These are phyloP conservation scores for Trichophyton benhamiae DNA, from an alignment of 2,329 filamentous ascomycete species.

Conservation along the genomic window DNA sequence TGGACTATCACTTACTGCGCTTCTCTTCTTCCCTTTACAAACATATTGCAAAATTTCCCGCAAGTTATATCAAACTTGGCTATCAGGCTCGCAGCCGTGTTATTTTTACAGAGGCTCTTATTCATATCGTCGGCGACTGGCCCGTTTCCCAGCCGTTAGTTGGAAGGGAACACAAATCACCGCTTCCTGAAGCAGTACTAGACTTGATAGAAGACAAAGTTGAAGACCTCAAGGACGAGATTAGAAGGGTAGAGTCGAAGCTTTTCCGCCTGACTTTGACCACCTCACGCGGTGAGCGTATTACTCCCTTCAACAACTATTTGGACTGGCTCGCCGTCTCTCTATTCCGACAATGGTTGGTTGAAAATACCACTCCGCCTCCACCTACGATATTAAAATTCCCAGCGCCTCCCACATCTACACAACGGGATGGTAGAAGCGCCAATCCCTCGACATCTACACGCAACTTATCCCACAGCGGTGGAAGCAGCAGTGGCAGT, in stretches of 20 bases:
- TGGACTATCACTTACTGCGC: slow-evolving; percentile 86
- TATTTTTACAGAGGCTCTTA: slow-evolving; percentile 75
- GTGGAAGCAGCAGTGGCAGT: slow-evolving; percentile 10
- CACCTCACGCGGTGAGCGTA: slow-evolving; percentile 67
- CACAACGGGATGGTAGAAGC: slow-evolving; percentile 11
- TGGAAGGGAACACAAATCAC: slow-evolving; percentile 40
- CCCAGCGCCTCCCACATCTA: background rate
- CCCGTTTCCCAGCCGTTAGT: slow-evolving; percentile 67
- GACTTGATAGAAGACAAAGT: slow-evolving; percentile 92
- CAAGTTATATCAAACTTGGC: slow-evolving; percentile 79
- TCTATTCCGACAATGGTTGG: slow-evolving; percentile 84
- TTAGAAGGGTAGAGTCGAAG: slow-evolving; percentile 64
- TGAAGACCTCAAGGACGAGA: slow-evolving; percentile 74
- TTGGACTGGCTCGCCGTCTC: slow-evolving; percentile 82
- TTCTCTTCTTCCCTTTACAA: slow-evolving; percentile 89
- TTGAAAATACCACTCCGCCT: slow-evolving; percentile 72
- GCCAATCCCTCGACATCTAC: background rate
- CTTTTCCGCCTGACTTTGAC: slow-evolving; percentile 71
- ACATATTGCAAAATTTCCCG: slow-evolving; percentile 91
- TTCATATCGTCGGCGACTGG: slow-evolving; percentile 93
- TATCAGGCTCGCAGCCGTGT: slow-evolving; percentile 73
- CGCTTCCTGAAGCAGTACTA: slow-evolving; percentile 61
- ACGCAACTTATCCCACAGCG: slow-evolving; percentile 11
- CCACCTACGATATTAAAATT: slow-evolving; percentile 39
- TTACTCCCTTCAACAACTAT: slow-evolving; percentile 66